Conservation (phyloP, 2,329 filamentous ascomycete genomes). For the Venturia pyrina region DNA sequence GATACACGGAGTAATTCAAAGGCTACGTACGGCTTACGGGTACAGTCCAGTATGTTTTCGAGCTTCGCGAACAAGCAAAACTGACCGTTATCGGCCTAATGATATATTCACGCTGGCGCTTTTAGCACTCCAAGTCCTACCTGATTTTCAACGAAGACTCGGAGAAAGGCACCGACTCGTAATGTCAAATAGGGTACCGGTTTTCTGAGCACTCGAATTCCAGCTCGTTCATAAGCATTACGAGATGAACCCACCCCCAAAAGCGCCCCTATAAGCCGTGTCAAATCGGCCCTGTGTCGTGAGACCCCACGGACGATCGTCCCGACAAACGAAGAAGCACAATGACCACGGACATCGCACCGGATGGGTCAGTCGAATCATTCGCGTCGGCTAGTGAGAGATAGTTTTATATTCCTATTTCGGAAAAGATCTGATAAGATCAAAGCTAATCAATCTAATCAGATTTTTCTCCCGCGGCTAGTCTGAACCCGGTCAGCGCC, state of each 20-base stretch:
- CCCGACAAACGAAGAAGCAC: not conserved
- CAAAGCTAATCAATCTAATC: not conserved
- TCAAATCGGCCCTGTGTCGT: not conserved
- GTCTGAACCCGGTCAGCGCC: not conserved
- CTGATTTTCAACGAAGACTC: not conserved
- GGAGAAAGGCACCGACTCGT: not conserved
- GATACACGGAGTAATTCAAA: too few species aligned
- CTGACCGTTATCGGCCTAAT: not conserved
- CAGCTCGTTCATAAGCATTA: not conserved
- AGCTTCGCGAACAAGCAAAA: not conserved
- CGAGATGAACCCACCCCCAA: not conserved
- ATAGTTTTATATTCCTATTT: not conserved
- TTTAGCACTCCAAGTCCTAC: not conserved
- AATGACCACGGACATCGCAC: not conserved
- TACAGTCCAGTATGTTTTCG: not conserved
- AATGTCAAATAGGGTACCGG: not conserved
- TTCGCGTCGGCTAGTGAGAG: not conserved
- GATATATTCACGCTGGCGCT: not conserved
- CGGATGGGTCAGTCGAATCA: not conserved
- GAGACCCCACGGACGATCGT: not conserved
- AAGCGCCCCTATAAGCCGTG: not conserved
- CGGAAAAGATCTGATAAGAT: constrained; percentile 1
- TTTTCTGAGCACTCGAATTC: not conserved
- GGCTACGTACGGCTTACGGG: not conserved
- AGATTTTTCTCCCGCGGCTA: not conserved